Percentiles rank a stretch among this genome's conserved stretches.
phyloP scores from a whole-genome alignment of 805 yeast species.

The Ogataea polymorpha region DNA sequence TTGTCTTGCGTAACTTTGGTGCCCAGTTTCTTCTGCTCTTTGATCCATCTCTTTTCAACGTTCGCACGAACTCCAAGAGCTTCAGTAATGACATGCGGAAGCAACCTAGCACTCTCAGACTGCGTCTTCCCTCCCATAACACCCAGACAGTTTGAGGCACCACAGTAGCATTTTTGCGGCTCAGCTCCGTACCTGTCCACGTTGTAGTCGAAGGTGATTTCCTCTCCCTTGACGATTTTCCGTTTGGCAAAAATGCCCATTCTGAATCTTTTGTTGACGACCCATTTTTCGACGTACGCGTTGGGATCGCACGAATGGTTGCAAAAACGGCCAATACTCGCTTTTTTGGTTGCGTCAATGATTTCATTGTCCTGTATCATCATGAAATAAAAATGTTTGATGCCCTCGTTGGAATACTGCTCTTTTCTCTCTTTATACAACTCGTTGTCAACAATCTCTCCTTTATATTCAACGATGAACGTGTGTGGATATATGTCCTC shows the following conservation, averaged over 20 bases:
- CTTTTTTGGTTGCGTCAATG: conserved; percentile 90
- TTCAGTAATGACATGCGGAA: conserved; percentile 80
- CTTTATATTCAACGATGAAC: conserved; percentile 90
- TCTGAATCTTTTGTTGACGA: conserved; percentile 80
- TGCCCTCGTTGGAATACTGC: conserved; percentile 63
- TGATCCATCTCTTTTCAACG: conserved; percentile 71
- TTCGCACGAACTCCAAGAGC: conserved; percentile 75
- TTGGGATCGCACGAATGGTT: conserved; percentile 96
- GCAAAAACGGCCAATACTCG: conserved; percentile 85
- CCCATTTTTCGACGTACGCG: conserved; percentile 96
- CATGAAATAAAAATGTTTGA: conserved; percentile 91
- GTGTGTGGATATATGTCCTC: conserved; percentile 52
- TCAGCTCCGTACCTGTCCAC: conserved; percentile 96
- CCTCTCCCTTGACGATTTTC: conserved; percentile 72
- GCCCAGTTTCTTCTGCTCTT: conserved; percentile 49
- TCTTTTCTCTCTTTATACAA: conserved; percentile 73
- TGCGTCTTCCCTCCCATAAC: conserved; percentile 96
- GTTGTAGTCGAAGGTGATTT: conserved; percentile 86
- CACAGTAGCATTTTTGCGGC: conserved; percentile 93
- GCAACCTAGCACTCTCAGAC: conserved; percentile 80
- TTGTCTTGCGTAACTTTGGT: conserved; percentile 47
- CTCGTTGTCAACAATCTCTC: conserved; percentile 85
- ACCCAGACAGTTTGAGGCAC: conserved; percentile 87
- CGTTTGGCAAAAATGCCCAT: conserved; percentile 95
- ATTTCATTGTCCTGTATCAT: conserved; percentile 91